Percentiles rank a stretch among this genome's conserved stretches.
Evolutionary conservation across 176 grass and related monocot species (phyloP).

Genomic region (Chrysopogon serrulatus): DNA sequence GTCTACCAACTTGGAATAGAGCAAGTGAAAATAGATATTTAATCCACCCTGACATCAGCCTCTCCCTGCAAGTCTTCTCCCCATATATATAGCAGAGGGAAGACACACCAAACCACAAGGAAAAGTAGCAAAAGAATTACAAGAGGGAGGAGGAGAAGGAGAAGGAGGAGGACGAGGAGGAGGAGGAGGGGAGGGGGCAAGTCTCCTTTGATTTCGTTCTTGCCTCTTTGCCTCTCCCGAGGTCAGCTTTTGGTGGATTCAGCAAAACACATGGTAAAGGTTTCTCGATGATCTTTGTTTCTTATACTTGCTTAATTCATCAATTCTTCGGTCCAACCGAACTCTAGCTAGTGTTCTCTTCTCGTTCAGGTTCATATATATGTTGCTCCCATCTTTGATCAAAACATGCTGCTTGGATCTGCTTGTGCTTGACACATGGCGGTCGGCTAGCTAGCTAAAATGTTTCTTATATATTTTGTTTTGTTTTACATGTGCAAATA

Average conservation of each 20-base stretch:
- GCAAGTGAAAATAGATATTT: constrained; percentile 12
- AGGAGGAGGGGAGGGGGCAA: not conserved
- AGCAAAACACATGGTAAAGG: not conserved
- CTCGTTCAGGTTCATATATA: not conserved
- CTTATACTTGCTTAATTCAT: not conserved
- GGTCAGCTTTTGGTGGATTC: not conserved
- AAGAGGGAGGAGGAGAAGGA: not conserved
- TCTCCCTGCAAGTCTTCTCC: constrained; percentile 26
- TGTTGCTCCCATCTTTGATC: not conserved
- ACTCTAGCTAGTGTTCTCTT: not conserved
- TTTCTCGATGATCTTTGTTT: not conserved
- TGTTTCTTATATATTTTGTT: not conserved
- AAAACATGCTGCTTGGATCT: not conserved
- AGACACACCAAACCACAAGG: not conserved
- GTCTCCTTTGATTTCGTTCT: not conserved
- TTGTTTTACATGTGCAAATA: not conserved
- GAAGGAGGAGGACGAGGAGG: not conserved
- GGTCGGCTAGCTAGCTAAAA: not conserved
- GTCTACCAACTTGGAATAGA: constrained; percentile 45
- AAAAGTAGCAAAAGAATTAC: not conserved
- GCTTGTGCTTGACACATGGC: not conserved
- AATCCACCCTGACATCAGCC: constrained; percentile 31
- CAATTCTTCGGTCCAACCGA: not conserved
- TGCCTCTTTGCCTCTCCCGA: not conserved
- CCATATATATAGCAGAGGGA: not conserved